Conservation (phyloP, 1,139 yeast genomes). For the Scheffersomyces lignicola region DNA sequence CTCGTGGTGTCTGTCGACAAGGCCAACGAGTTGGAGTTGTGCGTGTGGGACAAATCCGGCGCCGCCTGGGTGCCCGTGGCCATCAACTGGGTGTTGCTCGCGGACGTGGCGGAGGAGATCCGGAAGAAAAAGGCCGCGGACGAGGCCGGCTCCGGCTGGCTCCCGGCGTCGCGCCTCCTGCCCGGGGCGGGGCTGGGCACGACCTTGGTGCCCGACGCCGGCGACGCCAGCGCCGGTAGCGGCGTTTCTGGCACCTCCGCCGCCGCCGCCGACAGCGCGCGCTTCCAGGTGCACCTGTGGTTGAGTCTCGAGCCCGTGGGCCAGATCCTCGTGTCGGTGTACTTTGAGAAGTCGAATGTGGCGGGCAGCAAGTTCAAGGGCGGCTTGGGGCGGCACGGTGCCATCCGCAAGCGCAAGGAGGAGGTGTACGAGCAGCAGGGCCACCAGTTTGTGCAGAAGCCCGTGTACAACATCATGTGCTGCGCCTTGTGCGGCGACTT, state of each 20-base stretch:
- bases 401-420: constrained; percentile 92
- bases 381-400: constrained; percentile 96
- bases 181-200: constrained; percentile 6
- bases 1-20: constrained; percentile 80
- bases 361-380: constrained; percentile 59
- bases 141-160: constrained; percentile 82
- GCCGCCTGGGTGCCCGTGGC: constrained; percentile 82
- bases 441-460: constrained; percentile 93
- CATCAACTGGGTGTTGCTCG: constrained; percentile 81
- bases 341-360: constrained; percentile 70
- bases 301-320: constrained; percentile 93
- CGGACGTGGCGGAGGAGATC: constrained; percentile 91
- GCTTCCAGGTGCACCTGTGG: constrained; percentile 68
- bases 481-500: constrained; percentile 97
- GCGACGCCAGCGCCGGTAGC: constrained; percentile 5
- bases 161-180: constrained; percentile 57
- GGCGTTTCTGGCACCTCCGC: constrained; percentile 7
- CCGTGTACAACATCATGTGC: constrained; percentile 93
- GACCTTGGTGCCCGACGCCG: constrained; percentile 4
- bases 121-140: constrained; percentile 86
- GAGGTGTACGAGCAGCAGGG: constrained; percentile 96
- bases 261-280: constrained; percentile 6
- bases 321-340: constrained; percentile 72
- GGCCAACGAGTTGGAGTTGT: constrained; percentile 87
- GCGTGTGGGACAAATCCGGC: constrained; percentile 79